Conservation (phyloP, 768 basidiomycete species). For the Phanerochaete sordida region DNA sequence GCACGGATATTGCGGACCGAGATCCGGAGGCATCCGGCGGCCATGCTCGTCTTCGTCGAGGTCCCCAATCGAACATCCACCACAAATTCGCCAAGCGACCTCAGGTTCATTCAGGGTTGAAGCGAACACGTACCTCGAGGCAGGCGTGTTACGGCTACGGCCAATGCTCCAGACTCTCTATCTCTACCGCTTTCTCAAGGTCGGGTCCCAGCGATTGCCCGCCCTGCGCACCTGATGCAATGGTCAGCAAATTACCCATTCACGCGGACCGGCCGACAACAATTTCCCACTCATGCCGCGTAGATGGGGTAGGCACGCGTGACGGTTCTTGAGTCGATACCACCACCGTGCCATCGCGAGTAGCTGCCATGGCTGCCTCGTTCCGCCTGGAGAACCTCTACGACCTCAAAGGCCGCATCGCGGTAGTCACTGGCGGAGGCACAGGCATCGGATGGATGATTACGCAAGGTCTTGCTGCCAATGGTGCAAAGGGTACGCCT, state of each 20-base stretch:
- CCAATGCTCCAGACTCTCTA: not conserved
- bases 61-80: too few relatives aligned
- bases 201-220: not conserved
- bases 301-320: too few relatives aligned
- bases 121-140: too few relatives aligned
- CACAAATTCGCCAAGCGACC: too few relatives aligned
- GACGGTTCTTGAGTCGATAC: too few relatives aligned
- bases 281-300: not conserved
- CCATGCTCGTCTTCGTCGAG: too few relatives aligned
- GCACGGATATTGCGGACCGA: too few relatives aligned
- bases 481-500: constrained; percentile 52
- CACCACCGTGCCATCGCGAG: too few relatives aligned
- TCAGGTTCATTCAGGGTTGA: too few relatives aligned
- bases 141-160: not conserved
- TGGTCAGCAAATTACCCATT: not conserved
- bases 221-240: not conserved
- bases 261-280: not conserved
- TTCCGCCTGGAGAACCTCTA: constrained; percentile 10
- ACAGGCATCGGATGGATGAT: constrained; percentile 64
- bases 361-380: not conserved
- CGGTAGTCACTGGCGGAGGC: constrained; percentile 46
- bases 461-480: constrained; percentile 66
- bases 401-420: constrained; percentile 55
- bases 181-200: not conserved
- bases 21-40: too few relatives aligned